Conservation (phyloP, 139 green algal species). For the Auxenochlorella pyrenoidosa region DNA sequence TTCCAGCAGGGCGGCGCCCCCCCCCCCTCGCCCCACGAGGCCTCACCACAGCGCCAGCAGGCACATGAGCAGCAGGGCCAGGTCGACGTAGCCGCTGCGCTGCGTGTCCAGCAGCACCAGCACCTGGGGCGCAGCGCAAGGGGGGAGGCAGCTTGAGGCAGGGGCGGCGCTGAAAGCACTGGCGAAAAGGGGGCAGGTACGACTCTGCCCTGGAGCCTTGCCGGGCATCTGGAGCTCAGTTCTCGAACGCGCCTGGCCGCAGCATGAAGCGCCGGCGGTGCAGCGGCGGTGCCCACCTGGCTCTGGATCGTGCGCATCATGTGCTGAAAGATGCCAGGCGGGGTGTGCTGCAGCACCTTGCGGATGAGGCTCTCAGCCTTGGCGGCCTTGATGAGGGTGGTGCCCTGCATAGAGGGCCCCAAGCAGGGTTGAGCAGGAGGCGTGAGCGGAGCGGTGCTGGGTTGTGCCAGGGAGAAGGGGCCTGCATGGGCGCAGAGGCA, state of each 20-base stretch:
- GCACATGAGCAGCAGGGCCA: slow-evolving; percentile 56
- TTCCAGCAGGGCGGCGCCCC: too few relatives aligned
- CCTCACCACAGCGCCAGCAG: slow-evolving; percentile 47
- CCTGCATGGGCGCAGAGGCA: too few relatives aligned
- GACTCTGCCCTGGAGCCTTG: too few relatives aligned
- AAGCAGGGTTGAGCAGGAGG: background rate
- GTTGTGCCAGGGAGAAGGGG: too few relatives aligned
- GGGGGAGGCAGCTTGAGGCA: background rate
- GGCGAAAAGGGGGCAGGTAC: too few relatives aligned
- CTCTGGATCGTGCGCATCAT: slow-evolving; percentile 67
- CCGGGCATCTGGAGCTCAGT: too few relatives aligned
- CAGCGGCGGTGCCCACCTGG: background rate
- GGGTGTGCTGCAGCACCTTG: slow-evolving; percentile 51
- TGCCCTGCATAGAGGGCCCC: slow-evolving; percentile 28
- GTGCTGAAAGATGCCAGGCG: slow-evolving; percentile 64
- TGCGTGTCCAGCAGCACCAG: slow-evolving; percentile 52
- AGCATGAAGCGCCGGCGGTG: background rate
- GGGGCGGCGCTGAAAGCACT: background rate
- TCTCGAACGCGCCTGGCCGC: too few relatives aligned
- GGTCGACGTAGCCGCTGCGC: slow-evolving; percentile 45
- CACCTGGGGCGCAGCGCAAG: slow-evolving; percentile 5
- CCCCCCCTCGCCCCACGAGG: too few relatives aligned
- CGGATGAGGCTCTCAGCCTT: slow-evolving; percentile 59
- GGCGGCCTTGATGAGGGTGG: slow-evolving; percentile 45
- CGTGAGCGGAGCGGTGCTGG: too few relatives aligned